Conservation (phyloP, 1,284 basidiomycete species). For the Trichosporon sp. region DNA sequence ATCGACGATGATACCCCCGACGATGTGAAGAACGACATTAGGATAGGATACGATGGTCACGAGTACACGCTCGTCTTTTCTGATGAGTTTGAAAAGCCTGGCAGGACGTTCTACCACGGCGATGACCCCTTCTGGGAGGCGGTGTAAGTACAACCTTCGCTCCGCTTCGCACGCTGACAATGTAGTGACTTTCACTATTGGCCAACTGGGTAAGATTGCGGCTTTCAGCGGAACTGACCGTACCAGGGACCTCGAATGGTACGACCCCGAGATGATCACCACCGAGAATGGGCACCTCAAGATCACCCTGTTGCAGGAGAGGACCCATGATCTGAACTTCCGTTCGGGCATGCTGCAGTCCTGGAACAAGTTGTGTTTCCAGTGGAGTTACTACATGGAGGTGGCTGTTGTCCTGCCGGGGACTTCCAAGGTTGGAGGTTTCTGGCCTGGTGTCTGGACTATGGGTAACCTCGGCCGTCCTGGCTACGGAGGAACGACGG, state of each 20-base stretch:
- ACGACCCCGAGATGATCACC: constrained; percentile 77
- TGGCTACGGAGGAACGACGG: constrained; percentile 77
- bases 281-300: constrained; percentile 77
- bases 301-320: constrained; percentile 70
- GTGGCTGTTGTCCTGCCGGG: constrained; percentile 81
- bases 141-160: constrained; percentile 34
- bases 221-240: background rate
- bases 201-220: constrained; percentile 55
- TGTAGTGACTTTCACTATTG: constrained; percentile 70
- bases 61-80: constrained; percentile 59
- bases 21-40: constrained; percentile 44
- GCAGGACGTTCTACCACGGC: constrained; percentile 71
- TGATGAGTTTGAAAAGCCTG: constrained; percentile 64
- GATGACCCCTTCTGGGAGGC: constrained; percentile 59
- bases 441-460: constrained; percentile 84
- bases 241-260: constrained; percentile 66
- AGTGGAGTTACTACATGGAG: constrained; percentile 54
- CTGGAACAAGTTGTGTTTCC: constrained; percentile 87
- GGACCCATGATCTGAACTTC: constrained; percentile 74
- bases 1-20: constrained; percentile 74
- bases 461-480: constrained; percentile 89
- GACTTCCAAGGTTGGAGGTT: constrained; percentile 54
- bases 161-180: background rate
- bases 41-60: constrained; percentile 53
- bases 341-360: constrained; percentile 61